Evolutionary conservation across 1,284 basidiomycete species (phyloP), one percentile per base, ranked within the genome.

Genomic region (Trichosporon asahii): DNA sequence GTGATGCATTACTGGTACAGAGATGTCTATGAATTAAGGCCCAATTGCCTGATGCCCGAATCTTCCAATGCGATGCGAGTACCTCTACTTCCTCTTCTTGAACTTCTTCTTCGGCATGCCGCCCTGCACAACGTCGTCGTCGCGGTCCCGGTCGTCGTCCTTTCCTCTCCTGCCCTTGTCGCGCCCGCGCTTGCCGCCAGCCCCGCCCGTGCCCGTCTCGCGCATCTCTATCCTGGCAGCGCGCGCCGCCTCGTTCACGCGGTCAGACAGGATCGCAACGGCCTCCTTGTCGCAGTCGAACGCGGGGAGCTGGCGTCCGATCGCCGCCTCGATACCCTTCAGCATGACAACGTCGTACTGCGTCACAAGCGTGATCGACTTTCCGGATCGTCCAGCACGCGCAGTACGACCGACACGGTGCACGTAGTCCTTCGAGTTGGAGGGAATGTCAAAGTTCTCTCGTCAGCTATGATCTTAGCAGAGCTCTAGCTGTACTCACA

Each of bases 381-480:
- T 98, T 55, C 97, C 97, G 1, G 93, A 90, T 55, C 97, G 89
- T 15, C 97, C 97, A 0, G 97, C 97, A 81, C 97, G 91, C 2
- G 97, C 97, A 35, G 97, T 99, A 73, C 97, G 90, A 40, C 97
- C 97, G 21, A 99, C 97, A 69, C 97, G 90, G 82, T 99, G 97
- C 69, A 99, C 98, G 83, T 99, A 99, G 83, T 99, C 97, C 85
- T 99, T 99, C 31, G 95, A 98, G 82, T 99, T 94, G 6, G 94
- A 94, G 0, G 97, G 97, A 73, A 98, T 92, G 82, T 99, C 96
- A 82, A 94, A 99, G 84, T 99, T 99, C 84, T 82, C 68, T 12
- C 23, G 64, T 68, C 15, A 66, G 64, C 53, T 31, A 57, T 12
- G 4, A n/a, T 23, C 29, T 6, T 9, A 5, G 14, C 27, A 14